Evolutionary conservation across 129 eudicot species (phyloP).

Genomic region (sunflower (Helianthus annuus)): DNA sequence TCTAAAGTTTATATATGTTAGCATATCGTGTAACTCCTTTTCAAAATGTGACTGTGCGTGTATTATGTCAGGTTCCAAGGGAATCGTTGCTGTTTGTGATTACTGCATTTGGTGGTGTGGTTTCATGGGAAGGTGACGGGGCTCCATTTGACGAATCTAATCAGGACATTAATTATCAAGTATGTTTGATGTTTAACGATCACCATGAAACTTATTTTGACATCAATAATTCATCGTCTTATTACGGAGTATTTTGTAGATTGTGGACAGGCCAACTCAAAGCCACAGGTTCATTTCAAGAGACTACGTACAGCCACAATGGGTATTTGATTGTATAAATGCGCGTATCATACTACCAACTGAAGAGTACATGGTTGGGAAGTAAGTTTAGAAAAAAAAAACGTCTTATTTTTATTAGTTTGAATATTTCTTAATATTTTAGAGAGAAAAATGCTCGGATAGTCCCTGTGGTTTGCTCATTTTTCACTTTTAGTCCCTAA

Average conservation of each 20-base stretch:
- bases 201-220: neutral
- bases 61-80: slow-evolving; percentile 58
- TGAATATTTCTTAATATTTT: neutral
- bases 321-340: slow-evolving; percentile 80
- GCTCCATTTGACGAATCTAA: slow-evolving; percentile 74
- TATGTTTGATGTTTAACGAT: neutral
- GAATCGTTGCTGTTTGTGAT: slow-evolving; percentile 77
- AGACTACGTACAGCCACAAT: slow-evolving; percentile 84
- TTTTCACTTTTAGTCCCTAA: too few relatives aligned
- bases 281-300: slow-evolving; percentile 15
- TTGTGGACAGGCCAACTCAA: slow-evolving; percentile 78
- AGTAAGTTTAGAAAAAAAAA: slow-evolving; percentile 35
- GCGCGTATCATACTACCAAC: slow-evolving; percentile 64
- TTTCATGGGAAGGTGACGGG: slow-evolving; percentile 91
- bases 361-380: slow-evolving; percentile 70
- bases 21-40: too few relatives aligned
- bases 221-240: neutral
- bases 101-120: slow-evolving; percentile 82
- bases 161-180: slow-evolving; percentile 73
- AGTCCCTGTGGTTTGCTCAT: too few relatives aligned
- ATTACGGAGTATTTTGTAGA: slow-evolving; percentile 31
- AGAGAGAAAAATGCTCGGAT: too few relatives aligned
- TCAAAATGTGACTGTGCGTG: too few relatives aligned
- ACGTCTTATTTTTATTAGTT: neutral
- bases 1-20: too few relatives aligned